These are phyloP conservation scores for Medicago ruthenica DNA, from an alignment of 306 rosid genomes.

Conservation along the genomic window DNA sequence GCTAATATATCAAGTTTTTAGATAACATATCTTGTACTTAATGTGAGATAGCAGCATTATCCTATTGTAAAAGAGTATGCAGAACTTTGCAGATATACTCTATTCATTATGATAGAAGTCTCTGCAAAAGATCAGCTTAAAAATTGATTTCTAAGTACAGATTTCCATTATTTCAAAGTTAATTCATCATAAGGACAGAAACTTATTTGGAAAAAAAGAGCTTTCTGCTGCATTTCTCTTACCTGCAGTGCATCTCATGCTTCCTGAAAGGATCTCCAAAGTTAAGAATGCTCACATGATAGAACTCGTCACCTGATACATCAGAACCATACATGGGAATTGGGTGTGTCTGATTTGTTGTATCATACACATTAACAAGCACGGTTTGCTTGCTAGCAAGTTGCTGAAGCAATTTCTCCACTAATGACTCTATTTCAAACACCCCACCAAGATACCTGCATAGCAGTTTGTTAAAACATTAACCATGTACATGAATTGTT, in stretches of 20 bases:
- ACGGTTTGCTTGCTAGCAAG: constrained; percentile 97
- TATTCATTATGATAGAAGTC: too few species aligned
- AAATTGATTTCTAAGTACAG: too few species aligned
- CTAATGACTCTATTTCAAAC: constrained; percentile 90
- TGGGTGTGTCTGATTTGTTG: constrained; percentile 77
- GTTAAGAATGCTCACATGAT: constrained; percentile 71
- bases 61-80: too few species aligned
- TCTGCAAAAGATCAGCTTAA: too few species aligned
- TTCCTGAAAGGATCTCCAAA: constrained; percentile 95
- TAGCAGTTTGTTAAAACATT: constrained; percentile 10
- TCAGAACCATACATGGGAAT: constrained; percentile 92
- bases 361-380: constrained; percentile 90
- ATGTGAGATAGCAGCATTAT: background rate
- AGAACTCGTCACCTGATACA: constrained; percentile 67
- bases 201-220: background rate
- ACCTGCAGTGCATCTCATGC: constrained; percentile 99
- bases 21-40: constrained; percentile 22
- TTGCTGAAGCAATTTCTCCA: constrained; percentile 95
- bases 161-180: too few species aligned
- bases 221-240: constrained; percentile 22
- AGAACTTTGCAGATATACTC: too few species aligned
- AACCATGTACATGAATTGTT: background rate
- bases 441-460: constrained; percentile 98
- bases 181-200: too few species aligned
- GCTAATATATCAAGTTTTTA: background rate